These are phyloP conservation scores for Tanozyma kutaoensis DNA, from an alignment of 805 yeast species.

Conservation along the genomic window DNA sequence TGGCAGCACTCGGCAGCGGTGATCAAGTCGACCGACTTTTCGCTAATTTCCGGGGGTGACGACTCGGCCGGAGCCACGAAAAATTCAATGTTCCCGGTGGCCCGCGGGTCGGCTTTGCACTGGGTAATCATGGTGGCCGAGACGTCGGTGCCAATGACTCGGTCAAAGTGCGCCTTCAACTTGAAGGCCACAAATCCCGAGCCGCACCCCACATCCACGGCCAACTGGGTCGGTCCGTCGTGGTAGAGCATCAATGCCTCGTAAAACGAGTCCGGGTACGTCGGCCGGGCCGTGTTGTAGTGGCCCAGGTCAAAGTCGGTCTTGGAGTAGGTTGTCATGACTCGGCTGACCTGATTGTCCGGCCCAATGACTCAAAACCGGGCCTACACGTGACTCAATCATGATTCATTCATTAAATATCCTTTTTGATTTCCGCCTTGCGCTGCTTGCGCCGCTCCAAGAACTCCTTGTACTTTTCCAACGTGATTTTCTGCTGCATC, in stretches of 20 bases:
- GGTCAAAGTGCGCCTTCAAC: conserved; percentile 28
- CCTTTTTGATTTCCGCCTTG: neutral
- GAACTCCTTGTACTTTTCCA: conserved; percentile 52
- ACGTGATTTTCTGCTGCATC: conserved; percentile 53
- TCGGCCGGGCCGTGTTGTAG: conserved; percentile 53
- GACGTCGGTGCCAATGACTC: conserved; percentile 50
- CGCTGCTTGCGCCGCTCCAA: conserved; percentile 8
- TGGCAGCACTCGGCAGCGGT: conserved; percentile 83
- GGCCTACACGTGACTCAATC: too few species aligned
- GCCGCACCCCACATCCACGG: conserved; percentile 71
- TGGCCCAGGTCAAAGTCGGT: conserved; percentile 33
- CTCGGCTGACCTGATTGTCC: too few species aligned
- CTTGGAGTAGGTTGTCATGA: conserved; percentile 55
- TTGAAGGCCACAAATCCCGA: conserved; percentile 62
- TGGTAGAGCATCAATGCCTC: conserved; percentile 28
- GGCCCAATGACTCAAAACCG: too few species aligned
- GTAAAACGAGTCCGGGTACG: conserved; percentile 44
- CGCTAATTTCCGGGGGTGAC: conserved; percentile 8
- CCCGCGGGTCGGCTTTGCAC: conserved; percentile 9
- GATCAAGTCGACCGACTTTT: conserved; percentile 41
- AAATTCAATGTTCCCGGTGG: conserved; percentile 9
- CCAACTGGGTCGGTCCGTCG: conserved; percentile 13
- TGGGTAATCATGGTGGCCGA: conserved; percentile 40
- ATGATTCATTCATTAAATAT: too few species aligned
- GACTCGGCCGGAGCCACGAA: conserved; percentile 13